These are phyloP conservation scores for Penicillium digitatum DNA, from an alignment of 2,329 filamentous ascomycete species.

Conservation along the genomic window DNA sequence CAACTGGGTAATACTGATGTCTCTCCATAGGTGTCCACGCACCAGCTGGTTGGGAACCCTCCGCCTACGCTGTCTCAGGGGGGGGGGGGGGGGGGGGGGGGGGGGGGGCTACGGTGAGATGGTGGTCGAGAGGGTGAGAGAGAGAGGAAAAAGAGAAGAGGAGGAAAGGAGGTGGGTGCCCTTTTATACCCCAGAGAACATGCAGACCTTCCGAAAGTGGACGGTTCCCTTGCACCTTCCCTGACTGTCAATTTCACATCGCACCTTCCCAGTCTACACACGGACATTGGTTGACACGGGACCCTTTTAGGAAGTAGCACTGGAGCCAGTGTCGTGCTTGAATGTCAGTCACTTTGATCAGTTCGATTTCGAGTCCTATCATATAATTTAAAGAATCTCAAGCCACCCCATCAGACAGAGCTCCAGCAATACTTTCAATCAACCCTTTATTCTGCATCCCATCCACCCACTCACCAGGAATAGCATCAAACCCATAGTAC, in stretches of 20 bases:
- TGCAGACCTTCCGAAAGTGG: neutral
- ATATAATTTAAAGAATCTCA: neutral
- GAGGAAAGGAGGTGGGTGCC: neutral
- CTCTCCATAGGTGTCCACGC: neutral
- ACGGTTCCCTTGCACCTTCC: neutral
- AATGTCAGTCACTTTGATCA: neutral
- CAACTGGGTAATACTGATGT: neutral
- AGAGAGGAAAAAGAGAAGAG: neutral
- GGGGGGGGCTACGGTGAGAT: neutral
- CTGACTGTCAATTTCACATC: neutral
- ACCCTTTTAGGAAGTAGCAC: neutral
- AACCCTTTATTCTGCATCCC: slow-evolving; percentile 25
- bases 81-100: too few relatives aligned
- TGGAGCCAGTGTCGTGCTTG: neutral
- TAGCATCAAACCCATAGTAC: slow-evolving; percentile 38
- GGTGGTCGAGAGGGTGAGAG: neutral
- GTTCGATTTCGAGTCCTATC: neutral
- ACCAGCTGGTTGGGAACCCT: neutral
- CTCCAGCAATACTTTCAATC: slow-evolving; percentile 14
- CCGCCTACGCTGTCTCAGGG: neutral
- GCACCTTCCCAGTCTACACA: neutral
- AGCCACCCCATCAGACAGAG: neutral
- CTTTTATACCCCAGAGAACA: neutral
- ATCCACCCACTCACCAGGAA: slow-evolving; percentile 32
- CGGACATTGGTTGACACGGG: neutral